Evolutionary conservation across 495 filamentous ascomycete species (phyloP).

Genomic region (Penicillium samsonianum): DNA sequence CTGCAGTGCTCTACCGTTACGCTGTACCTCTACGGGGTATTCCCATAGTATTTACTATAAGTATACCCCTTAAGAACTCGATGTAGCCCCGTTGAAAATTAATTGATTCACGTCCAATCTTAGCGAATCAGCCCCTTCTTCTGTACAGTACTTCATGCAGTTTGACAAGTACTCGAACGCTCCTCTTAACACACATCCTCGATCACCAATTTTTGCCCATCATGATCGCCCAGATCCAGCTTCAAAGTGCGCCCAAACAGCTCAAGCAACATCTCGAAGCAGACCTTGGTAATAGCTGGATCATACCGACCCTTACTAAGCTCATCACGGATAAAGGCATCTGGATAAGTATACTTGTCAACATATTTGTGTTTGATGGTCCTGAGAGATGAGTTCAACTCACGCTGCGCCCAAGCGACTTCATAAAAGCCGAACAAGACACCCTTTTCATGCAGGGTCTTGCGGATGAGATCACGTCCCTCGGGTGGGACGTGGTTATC

Average conservation of each 20-base stretch:
- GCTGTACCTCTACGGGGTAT: not conserved
- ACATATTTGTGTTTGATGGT: no score
- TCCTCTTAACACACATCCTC: conserved; percentile 58
- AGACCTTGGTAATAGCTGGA: conserved; percentile 80
- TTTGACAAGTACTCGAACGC: not conserved
- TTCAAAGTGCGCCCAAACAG: conserved; percentile 78
- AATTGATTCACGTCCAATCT: not conserved
- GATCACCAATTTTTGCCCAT: conserved; percentile 50
- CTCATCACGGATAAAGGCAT: conserved; percentile 96
- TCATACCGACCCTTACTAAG: conserved; percentile 92
- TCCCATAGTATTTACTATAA: not conserved
- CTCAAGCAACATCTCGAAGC: conserved; percentile 89
- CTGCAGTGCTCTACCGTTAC: not conserved
- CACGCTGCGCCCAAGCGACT: conserved; percentile 85
- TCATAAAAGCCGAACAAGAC: conserved; percentile 84
- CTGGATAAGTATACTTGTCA: conserved; percentile 25
- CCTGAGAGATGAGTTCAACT: conserved; percentile 28
- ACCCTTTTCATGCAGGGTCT: conserved; percentile 75
- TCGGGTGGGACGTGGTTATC: conserved; percentile 88
- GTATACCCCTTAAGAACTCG: not conserved
- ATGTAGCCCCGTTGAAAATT: not conserved
- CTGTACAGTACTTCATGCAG: not conserved
- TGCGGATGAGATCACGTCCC: conserved; percentile 83
- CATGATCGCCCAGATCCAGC: conserved; percentile 67
- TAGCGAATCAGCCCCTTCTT: not conserved